Conservation (phyloP, 352 stramenopile genomes). For the Aphanomyces astaci region DNA sequence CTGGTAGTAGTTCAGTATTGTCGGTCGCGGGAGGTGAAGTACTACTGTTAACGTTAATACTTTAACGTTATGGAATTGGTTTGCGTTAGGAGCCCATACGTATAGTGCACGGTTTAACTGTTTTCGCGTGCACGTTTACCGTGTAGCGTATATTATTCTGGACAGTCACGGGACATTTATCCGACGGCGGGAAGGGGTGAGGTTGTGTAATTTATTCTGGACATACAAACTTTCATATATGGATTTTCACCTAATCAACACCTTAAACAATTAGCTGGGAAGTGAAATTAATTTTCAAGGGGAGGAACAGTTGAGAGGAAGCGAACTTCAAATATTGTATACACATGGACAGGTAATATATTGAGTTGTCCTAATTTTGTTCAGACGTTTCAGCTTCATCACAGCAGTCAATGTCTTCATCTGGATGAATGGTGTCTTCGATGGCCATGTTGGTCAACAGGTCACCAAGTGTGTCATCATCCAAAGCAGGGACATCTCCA, state of each 20-base stretch:
- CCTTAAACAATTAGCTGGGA: neutral
- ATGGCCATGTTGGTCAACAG: neutral
- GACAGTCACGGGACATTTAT: neutral
- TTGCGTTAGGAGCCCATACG: too few species aligned
- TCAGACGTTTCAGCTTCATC: neutral
- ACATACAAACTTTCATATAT: neutral
- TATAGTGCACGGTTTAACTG: too few species aligned
- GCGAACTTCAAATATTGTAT: neutral
- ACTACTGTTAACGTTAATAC: too few species aligned
- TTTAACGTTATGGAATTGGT: too few species aligned
- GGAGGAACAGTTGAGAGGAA: neutral
- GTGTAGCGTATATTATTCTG: neutral
- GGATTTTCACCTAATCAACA: neutral
- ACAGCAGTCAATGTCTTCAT: neutral
- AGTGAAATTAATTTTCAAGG: neutral
- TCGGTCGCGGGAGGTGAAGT: too few species aligned
- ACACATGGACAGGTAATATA: neutral
- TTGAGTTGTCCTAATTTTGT: neutral
- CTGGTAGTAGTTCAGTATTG: too few species aligned
- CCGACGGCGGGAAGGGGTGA: neutral
- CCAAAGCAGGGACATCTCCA: neutral
- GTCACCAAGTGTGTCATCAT: neutral
- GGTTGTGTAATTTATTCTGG: neutral
- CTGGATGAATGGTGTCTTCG: constrained; percentile 6
- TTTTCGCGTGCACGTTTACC: neutral